Base-by-base conservation (phyloP, 1,284 basidiomycete genomes). In the Amylostereum areolatum region DNA sequence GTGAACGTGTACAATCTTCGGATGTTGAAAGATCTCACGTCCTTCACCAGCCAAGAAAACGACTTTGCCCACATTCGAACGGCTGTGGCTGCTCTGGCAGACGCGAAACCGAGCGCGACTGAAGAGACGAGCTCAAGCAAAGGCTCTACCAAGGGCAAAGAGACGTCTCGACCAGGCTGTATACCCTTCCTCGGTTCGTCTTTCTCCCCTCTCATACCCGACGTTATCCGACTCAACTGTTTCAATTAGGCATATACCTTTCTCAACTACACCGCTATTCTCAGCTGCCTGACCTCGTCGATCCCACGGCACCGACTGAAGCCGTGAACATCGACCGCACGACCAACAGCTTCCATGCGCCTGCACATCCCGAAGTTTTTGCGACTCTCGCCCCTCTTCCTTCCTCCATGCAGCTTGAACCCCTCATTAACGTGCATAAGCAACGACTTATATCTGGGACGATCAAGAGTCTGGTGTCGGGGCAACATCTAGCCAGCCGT, bases 341-440 rank as follows among this genome's bases (percentile, higher is more conserved):
- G 8, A 81, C 80, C 4, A 76, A 79, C 41, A 78, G 75, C 53
- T 82, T 89, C 48, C 79, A 82, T 49, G 64, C 81, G 6, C 83
- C 81, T 2, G 77, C 81, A 25, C 83, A 85, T 56, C 86, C 89
- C 0, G 84, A 89, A 55, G 83, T 89, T 11, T 92, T 92, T 63
- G 73, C 77, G 1, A 72, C 81, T 12, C 74, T 92, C 3, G 73
- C 80, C 2, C 77, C 84, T 2, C 75, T 92, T 8, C 89, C 89
- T 0, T 62, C 77, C 0, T 75, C 75, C n/a, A 83, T 91, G 70
- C 78, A 83, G 54, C 76, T 93, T n/a, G 85, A 89, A 55, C 89
- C 89, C 2, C 69, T 93, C 49, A 87, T 93, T 67, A 93, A 92
- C 63, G 81, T 93, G 3, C 88, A 92, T 66, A 92, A 93, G 66